A percentile compares a stretch with the other conserved stretches of the same genome.
Conservation (phyloP, 495 filamentous ascomycete species). For the Hyaloscypha bicolor region DNA sequence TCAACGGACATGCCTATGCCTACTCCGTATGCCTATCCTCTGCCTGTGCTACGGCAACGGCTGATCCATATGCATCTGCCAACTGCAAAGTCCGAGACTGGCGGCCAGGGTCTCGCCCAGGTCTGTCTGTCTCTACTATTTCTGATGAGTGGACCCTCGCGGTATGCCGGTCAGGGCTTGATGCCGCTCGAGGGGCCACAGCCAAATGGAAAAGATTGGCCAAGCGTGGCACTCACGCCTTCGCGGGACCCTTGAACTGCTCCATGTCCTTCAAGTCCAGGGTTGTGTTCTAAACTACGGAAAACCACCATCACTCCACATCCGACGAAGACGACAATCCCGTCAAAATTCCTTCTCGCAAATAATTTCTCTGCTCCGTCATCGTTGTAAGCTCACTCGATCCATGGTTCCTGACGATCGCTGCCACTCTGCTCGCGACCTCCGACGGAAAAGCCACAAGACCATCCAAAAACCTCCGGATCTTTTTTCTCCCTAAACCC, state of each 20-base stretch:
- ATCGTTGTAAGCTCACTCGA: conserved; percentile 3
- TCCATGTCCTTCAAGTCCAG: not conserved
- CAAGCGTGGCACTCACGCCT: not conserved
- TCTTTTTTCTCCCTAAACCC: not conserved
- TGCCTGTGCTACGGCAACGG: not conserved
- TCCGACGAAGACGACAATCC: not conserved
- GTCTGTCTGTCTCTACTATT: not conserved
- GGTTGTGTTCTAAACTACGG: not conserved
- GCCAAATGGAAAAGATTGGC: not conserved
- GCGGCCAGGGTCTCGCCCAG: not conserved
- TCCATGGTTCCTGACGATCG: conserved; percentile 27
- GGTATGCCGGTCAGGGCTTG: not conserved
- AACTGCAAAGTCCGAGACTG: not conserved
- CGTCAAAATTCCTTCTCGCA: not conserved
- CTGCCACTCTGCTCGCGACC: conserved; percentile 7
- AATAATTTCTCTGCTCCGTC: not conserved
- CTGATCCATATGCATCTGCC: not conserved
- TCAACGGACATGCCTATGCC: not conserved
- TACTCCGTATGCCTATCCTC: not conserved
- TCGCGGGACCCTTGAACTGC: not conserved
- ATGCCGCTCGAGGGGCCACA: not conserved
- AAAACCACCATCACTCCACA: not conserved
- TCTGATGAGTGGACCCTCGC: not conserved
- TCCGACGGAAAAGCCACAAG: conserved; percentile 12
- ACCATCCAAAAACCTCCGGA: not conserved